Evolutionary conservation across 108 stramenopile genomes (phyloP).

Genomic region (Skeletonema potamos): DNA sequence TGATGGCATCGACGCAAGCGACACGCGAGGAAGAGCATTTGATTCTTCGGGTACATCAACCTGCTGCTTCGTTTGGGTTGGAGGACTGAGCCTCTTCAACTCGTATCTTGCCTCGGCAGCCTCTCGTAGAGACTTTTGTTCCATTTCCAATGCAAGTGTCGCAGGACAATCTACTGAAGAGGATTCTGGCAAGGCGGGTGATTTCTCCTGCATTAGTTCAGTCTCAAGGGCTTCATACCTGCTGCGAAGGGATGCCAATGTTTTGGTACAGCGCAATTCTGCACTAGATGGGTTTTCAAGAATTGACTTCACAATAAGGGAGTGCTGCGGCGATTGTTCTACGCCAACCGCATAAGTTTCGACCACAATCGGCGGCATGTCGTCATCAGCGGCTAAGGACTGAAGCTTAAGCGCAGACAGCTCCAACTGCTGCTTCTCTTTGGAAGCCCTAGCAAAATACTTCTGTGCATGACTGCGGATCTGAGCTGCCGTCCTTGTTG

Average conservation of each 20-base stretch:
- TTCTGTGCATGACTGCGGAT: slow-evolving; percentile 98
- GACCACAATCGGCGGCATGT: background rate
- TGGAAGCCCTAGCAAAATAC: slow-evolving; percentile 89
- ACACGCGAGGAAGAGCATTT: slow-evolving; percentile 12
- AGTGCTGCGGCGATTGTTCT: background rate
- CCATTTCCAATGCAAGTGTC: slow-evolving; percentile 33
- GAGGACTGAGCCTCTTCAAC: slow-evolving; percentile 13
- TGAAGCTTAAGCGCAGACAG: slow-evolving; percentile 5
- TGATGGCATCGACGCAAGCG: slow-evolving; percentile 30
- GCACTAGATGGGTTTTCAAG: slow-evolving; percentile 55
- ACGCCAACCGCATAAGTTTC: background rate
- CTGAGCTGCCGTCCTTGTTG: slow-evolving; percentile 93
- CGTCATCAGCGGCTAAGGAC: background rate
- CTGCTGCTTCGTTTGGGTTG: background rate
- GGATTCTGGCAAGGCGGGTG: background rate
- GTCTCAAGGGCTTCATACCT: slow-evolving; percentile 64
- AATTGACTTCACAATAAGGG: slow-evolving; percentile 49
- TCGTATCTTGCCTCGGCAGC: slow-evolving; percentile 41
- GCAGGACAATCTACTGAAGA: slow-evolving; percentile 24
- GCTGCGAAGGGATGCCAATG: slow-evolving; percentile 54
- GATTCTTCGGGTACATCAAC: background rate
- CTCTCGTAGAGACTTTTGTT: slow-evolving; percentile 30
- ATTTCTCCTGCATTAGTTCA: slow-evolving; percentile 35
- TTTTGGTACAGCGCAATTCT: slow-evolving; percentile 60
- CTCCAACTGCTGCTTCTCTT: slow-evolving; percentile 17